phyloP scores from a whole-genome alignment of 1,139 yeast species.

The Yamadazyma mexicana region DNA sequence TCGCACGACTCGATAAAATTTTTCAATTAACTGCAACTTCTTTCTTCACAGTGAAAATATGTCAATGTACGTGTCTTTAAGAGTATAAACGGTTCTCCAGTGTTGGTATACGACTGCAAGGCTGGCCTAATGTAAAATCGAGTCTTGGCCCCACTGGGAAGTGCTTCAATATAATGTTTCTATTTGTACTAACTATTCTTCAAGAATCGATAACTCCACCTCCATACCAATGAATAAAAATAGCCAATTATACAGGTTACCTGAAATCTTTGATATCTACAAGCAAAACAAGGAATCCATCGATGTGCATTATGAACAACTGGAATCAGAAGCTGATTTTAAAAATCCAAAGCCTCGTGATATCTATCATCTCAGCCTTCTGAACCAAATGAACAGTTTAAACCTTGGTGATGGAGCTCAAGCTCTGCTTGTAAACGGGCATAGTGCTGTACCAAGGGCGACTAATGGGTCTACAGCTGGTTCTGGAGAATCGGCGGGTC shows the following conservation, averaged over 20 bases:
- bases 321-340: neutral
- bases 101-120: neutral
- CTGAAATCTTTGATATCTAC: constrained; percentile 58
- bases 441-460: too few species aligned
- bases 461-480: too few species aligned
- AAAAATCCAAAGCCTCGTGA: constrained; percentile 1
- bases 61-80: constrained; percentile 4
- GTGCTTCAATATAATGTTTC: too few species aligned
- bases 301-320: neutral
- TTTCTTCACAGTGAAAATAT: constrained; percentile 1
- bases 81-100: neutral
- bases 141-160: too few species aligned
- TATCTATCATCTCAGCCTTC: constrained; percentile 2
- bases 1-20: constrained; percentile 4
- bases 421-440: neutral
- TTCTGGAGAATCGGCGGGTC: too few species aligned
- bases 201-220: constrained; percentile 4
- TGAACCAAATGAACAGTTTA: neutral
- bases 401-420: constrained; percentile 1
- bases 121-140: too few species aligned
- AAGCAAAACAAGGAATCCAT: constrained; percentile 33
- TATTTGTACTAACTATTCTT: constrained; percentile 1
- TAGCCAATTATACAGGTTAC: constrained; percentile 46
- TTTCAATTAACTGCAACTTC: constrained; percentile 3
- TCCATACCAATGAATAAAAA: constrained; percentile 40